Evolutionary conservation across 176 grass and related monocot species (phyloP).

Genomic region (Neostapfia colusana): DNA sequence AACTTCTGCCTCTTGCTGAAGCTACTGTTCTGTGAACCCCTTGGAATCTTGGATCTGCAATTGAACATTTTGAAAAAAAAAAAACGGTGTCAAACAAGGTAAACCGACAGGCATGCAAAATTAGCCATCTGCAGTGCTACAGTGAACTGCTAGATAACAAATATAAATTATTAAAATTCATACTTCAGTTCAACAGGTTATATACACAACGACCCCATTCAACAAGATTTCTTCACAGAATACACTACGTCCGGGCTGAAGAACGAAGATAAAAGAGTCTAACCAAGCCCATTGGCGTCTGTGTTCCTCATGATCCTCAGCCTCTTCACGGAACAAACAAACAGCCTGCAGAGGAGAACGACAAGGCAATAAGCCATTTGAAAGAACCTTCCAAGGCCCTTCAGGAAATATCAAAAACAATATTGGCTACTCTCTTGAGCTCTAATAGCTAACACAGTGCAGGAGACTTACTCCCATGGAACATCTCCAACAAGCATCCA

Average conservation of each 20-base stretch:
- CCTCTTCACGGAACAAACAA: slow-evolving; percentile 62
- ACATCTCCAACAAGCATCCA: slow-evolving; percentile 99
- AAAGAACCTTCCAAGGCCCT: background rate
- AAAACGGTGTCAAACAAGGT: background rate
- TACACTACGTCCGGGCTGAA: background rate
- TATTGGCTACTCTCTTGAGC: background rate
- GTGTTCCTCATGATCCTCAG: slow-evolving; percentile 79
- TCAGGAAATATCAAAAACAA: background rate
- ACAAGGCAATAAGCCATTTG: slow-evolving; percentile 13
- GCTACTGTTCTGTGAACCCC: slow-evolving; percentile 23
- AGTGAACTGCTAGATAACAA: background rate
- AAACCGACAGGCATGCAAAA: background rate
- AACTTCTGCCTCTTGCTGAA: slow-evolving; percentile 33
- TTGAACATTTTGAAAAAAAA: background rate
- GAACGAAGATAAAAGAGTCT: slow-evolving; percentile 14
- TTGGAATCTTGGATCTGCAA: slow-evolving; percentile 36
- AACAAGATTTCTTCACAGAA: background rate
- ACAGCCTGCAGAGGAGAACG: slow-evolving; percentile 53
- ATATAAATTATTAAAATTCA: background rate
- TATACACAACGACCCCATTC: background rate
- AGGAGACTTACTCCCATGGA: slow-evolving; percentile 67
- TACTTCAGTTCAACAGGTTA: background rate
- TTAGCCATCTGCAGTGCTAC: background rate
- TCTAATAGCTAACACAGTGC: slow-evolving; percentile 2
- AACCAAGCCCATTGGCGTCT: slow-evolving; percentile 53